These are phyloP conservation scores for Scedosporium boydii DNA, from an alignment of 2,329 filamentous ascomycete genomes.

Conservation along the genomic window DNA sequence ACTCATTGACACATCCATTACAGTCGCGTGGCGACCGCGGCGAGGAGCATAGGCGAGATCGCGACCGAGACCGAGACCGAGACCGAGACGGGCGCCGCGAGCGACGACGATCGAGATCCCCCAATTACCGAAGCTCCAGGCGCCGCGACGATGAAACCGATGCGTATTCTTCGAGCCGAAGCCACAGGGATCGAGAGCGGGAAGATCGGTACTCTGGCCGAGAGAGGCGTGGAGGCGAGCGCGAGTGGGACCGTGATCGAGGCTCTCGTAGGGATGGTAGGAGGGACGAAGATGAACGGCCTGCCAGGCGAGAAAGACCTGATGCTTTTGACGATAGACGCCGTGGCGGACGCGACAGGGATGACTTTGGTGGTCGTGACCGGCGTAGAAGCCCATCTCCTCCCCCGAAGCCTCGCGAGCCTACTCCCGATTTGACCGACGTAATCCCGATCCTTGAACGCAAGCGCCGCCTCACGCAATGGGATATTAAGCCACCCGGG, in stretches of 20 bases:
- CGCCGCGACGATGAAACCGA: conserved; percentile 73
- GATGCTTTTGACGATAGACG: conserved; percentile 35
- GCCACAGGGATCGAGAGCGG: conserved; percentile 84
- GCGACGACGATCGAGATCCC: conserved; percentile 77
- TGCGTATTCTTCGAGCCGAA: conserved; percentile 85
- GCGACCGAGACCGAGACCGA: conserved; percentile 23
- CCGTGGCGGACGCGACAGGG: conserved; percentile 36
- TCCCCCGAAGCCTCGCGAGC: conserved; percentile 75
- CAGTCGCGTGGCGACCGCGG: conserved; percentile 14
- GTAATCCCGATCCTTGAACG: conserved; percentile 73
- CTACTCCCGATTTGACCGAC: conserved; percentile 88
- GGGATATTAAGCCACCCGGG: conserved; percentile 97
- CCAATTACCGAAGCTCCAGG: conserved; percentile 57
- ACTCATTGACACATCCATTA: not conserved
- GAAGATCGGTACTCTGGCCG: conserved; percentile 81
- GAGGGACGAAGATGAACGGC: conserved; percentile 55
- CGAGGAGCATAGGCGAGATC: conserved; percentile 23
- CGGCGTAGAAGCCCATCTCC: conserved; percentile 67
- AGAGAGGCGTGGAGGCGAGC: conserved; percentile 51
- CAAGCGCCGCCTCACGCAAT: conserved; percentile 90
- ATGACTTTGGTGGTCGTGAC: conserved; percentile 29
- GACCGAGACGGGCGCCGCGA: conserved; percentile 35
- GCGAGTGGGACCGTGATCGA: conserved; percentile 68
- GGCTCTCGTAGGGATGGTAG: conserved; percentile 51
- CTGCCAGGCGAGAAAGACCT: conserved; percentile 44